phyloP scores from a whole-genome alignment of 371 early-diverging fungal genomes.

The Lichtheimia ornata region DNA sequence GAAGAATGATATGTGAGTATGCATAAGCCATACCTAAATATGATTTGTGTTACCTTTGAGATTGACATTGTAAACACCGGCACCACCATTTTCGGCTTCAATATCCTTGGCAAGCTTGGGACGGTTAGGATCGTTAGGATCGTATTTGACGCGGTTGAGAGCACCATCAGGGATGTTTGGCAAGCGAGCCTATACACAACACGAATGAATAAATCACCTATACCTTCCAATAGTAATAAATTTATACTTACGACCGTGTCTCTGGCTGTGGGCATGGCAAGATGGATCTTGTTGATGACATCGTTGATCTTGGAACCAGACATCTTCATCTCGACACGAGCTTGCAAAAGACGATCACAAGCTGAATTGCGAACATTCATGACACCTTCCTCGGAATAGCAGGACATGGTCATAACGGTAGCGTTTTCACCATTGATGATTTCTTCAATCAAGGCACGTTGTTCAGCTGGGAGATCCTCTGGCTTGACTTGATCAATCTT shows the following conservation, averaged over 20 bases:
- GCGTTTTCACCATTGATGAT: conserved; percentile 73
- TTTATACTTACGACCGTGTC: conserved; percentile 65
- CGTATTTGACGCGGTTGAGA: conserved; percentile 70
- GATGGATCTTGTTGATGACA: conserved; percentile 93
- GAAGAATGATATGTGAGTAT: background rate
- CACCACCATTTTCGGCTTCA: conserved; percentile 89
- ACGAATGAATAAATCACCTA: background rate
- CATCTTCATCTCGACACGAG: conserved; percentile 96
- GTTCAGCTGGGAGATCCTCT: conserved; percentile 80
- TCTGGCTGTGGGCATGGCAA: conserved; percentile 86
- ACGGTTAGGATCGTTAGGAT: conserved; percentile 82
- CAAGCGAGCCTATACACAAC: conserved; percentile 58
- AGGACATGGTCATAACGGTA: conserved; percentile 82
- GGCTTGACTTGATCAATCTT: conserved; percentile 91
- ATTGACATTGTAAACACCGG: conserved; percentile 95
- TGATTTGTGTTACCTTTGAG: conserved; percentile 65
- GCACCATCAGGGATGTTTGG: conserved; percentile 86
- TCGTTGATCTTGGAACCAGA: conserved; percentile 88
- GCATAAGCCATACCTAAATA: background rate
- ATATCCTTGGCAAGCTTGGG: conserved; percentile 87
- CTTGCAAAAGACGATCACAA: conserved; percentile 91
- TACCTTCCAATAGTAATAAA: conserved; percentile 2
- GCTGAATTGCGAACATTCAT: conserved; percentile 94
- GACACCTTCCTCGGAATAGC: conserved; percentile 94
- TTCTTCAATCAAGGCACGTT: conserved; percentile 73